phyloP scores from a whole-genome alignment of 768 basidiomycete genomes.

The Roridomyces roridus region DNA sequence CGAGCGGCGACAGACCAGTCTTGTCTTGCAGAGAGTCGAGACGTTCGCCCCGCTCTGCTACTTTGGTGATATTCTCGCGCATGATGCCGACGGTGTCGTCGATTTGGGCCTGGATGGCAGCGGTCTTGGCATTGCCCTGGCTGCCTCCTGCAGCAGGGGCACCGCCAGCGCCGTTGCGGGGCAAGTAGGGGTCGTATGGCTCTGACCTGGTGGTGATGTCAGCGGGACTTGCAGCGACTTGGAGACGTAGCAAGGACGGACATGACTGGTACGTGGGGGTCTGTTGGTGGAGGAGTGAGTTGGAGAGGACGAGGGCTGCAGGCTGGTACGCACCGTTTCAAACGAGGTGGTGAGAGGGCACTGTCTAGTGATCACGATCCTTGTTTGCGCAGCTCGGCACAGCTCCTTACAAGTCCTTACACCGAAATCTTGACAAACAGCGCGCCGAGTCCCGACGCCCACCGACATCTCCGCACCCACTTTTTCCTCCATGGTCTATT shows the following conservation, averaged over 20 bases:
- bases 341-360: slow-evolving; percentile 37
- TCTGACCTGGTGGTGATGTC: slow-evolving; percentile 72
- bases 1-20: slow-evolving; percentile 74
- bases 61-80: slow-evolving; percentile 97
- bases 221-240: slow-evolving; percentile 9
- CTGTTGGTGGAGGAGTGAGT: slow-evolving; percentile 24
- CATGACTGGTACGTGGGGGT: slow-evolving; percentile 44
- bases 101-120: slow-evolving; percentile 95
- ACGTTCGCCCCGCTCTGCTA: slow-evolving; percentile 93
- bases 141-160: slow-evolving; percentile 54
- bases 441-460: no score
- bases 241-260: slow-evolving; percentile 32
- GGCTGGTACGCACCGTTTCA: slow-evolving; percentile 48
- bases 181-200: slow-evolving; percentile 98
- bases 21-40: slow-evolving; percentile 96
- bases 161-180: slow-evolving; percentile 76
- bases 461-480: no score
- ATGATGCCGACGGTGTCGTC: slow-evolving; percentile 97
- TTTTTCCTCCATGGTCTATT: no score
- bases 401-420: no score
- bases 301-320: not conserved
- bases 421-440: no score
- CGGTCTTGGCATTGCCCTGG: slow-evolving; percentile 82
- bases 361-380: slow-evolving; percentile 10
- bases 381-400: no score